phyloP scores from a whole-genome alignment of 768 basidiomycete species.

The Leucocoprinus birnbaumii region DNA sequence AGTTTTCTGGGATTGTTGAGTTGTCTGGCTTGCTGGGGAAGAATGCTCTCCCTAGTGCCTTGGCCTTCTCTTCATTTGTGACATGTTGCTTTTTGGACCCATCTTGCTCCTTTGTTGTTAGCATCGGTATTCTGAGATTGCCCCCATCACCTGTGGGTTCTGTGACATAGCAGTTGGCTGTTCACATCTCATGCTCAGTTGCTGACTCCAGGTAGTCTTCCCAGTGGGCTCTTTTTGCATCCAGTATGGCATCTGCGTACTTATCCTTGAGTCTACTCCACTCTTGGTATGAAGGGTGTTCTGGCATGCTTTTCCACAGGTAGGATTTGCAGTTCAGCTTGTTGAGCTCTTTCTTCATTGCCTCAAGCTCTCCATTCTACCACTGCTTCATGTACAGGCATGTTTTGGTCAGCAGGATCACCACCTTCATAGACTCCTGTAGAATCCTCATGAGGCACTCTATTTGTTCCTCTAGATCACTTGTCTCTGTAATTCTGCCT shows the following conservation, averaged over 20 bases:
- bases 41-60: conserved; percentile 21
- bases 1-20: no score
- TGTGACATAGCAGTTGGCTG: conserved; percentile 19
- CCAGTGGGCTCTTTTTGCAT: conserved; percentile 25
- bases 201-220: conserved; percentile 23
- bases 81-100: conserved; percentile 1
- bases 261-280: conserved; percentile 10
- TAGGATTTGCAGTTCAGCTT: conserved; percentile 12
- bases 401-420: not conserved
- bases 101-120: conserved; percentile 6
- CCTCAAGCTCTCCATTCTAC: conserved; percentile 23
- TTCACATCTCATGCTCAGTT: conserved; percentile 17
- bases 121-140: conserved; percentile 21
- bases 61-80: conserved; percentile 23
- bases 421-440: conserved; percentile 7
- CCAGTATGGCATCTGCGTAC: conserved; percentile 14
- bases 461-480: not conserved
- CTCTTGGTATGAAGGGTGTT: conserved; percentile 23
- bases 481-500: not conserved
- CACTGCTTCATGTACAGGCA: conserved; percentile 14
- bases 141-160: conserved; percentile 21
- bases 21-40: no score
- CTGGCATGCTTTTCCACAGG: not conserved
- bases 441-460: conserved; percentile 7
- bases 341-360: conserved; percentile 14